These are phyloP conservation scores for Lasiosphaeriaceae sp. DNA, from an alignment of 495 filamentous ascomycete species.

Conservation along the genomic window DNA sequence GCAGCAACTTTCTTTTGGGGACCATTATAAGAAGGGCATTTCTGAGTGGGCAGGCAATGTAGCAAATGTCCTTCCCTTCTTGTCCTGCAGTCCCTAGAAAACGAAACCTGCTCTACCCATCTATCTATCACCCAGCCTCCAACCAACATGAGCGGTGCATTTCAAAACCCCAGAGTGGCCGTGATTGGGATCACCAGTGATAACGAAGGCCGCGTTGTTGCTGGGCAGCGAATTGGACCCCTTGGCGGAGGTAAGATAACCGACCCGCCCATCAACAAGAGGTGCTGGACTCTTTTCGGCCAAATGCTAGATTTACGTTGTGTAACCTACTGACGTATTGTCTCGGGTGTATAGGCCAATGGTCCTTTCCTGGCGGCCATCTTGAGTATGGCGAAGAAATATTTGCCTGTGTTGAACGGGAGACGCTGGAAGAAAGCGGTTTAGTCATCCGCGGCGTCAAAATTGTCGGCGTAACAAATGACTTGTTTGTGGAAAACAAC, in stretches of 20 bases:
- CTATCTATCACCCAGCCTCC: neutral
- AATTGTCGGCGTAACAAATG: constrained; percentile 7
- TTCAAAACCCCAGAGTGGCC: constrained; percentile 1
- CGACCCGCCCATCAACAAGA: neutral
- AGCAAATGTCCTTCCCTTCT: no score
- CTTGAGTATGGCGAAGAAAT: constrained; percentile 7
- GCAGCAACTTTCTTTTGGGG: no score
- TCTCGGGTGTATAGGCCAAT: neutral
- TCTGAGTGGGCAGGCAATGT: no score
- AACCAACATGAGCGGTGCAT: neutral
- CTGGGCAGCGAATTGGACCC: constrained; percentile 4
- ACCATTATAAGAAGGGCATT: no score
- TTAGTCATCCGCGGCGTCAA: constrained; percentile 1
- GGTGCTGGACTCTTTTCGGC: no score
- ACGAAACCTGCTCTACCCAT: no score
- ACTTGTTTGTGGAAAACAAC: constrained; percentile 3
- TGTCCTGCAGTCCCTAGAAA: no score
- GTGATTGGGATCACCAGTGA: constrained; percentile 7
- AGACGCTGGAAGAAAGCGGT: constrained; percentile 5
- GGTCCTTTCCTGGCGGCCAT: constrained; percentile 6
- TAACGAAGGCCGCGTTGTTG: neutral
- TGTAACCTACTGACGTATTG: no score
- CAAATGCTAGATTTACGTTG: no score
- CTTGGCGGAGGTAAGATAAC: constrained; percentile 9
- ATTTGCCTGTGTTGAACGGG: constrained; percentile 7